Conservation (phyloP, 331 rosid species). For the Saraca asoca region DNA sequence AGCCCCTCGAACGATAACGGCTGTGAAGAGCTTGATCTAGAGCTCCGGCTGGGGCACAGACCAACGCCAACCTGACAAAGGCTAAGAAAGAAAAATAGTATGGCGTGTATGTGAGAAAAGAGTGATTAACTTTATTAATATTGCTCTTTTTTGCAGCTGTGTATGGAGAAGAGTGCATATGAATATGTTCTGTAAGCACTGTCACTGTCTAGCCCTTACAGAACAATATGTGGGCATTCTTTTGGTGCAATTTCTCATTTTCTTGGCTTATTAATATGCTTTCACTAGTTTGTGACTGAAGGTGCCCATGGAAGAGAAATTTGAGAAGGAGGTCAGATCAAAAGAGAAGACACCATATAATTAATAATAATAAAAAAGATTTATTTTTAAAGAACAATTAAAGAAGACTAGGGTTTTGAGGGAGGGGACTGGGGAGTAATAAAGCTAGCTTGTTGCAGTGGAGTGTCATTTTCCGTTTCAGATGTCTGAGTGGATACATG, state of each 20-base stretch:
- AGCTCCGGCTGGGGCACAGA: conserved; percentile 79
- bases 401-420: conserved; percentile 47
- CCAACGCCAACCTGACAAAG: conserved; percentile 52
- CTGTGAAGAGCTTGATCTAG: conserved; percentile 75
- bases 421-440: conserved; percentile 49
- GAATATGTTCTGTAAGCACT: conserved; percentile 36
- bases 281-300: conserved; percentile 36
- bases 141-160: conserved; percentile 30
- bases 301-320: conserved; percentile 37
- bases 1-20: conserved; percentile 34
- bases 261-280: conserved; percentile 21
- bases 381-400: conserved; percentile 23
- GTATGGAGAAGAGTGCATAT: conserved; percentile 27
- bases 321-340: conserved; percentile 21
- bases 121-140: not conserved
- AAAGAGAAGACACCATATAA: conserved; percentile 36
- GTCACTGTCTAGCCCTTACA: conserved; percentile 27
- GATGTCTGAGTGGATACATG: conserved; percentile 50
- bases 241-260: conserved; percentile 21
- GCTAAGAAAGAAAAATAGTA: not conserved
- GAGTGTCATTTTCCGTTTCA: conserved; percentile 82
- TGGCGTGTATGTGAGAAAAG: not conserved
- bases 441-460: conserved; percentile 62
- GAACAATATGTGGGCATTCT: conserved; percentile 6
- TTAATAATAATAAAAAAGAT: conserved; percentile 26